Percentiles rank a stretch among this genome's conserved stretches.
Evolutionary conservation across 73 alveolate genomes (phyloP).

Genomic region (Effrenium voratum): DNA sequence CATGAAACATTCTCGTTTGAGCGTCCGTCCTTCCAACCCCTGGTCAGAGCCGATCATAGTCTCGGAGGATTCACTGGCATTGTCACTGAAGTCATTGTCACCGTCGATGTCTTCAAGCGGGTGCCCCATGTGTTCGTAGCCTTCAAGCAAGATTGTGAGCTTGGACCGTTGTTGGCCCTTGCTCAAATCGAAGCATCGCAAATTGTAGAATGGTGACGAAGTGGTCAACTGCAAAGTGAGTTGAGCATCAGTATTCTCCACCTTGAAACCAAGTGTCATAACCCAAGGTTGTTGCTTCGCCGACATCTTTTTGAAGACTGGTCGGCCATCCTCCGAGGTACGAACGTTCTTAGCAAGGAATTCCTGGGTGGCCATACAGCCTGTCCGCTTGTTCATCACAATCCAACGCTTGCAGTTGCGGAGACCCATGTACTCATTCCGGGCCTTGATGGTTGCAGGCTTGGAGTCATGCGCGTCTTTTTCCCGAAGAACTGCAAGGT

Average conservation of each 20-base stretch:
- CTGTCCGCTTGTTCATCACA: constrained; percentile 26
- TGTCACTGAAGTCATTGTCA: not conserved
- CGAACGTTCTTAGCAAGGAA: not conserved
- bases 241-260: not conserved
- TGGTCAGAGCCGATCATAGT: not conserved
- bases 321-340: not conserved
- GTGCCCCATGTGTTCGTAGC: constrained; percentile 51
- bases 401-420: not conserved
- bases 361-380: not conserved
- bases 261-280: not conserved
- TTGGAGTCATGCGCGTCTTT: not conserved
- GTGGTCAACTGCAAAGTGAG: not conserved
- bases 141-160: not conserved
- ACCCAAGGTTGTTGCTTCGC: not conserved
- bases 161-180: not conserved
- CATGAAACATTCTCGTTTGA: too few relatives aligned
- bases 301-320: not conserved
- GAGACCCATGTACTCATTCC: not conserved
- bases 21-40: constrained; percentile 15
- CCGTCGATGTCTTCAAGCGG: too few relatives aligned
- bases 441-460: not conserved
- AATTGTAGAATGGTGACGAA: not conserved
- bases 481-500: not conserved
- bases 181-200: not conserved
- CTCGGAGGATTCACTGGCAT: not conserved